Percentiles rank a stretch among this genome's conserved stretches.
Conservation (phyloP, 805 yeast genomes). For the Yamadazyma akitaensis region DNA sequence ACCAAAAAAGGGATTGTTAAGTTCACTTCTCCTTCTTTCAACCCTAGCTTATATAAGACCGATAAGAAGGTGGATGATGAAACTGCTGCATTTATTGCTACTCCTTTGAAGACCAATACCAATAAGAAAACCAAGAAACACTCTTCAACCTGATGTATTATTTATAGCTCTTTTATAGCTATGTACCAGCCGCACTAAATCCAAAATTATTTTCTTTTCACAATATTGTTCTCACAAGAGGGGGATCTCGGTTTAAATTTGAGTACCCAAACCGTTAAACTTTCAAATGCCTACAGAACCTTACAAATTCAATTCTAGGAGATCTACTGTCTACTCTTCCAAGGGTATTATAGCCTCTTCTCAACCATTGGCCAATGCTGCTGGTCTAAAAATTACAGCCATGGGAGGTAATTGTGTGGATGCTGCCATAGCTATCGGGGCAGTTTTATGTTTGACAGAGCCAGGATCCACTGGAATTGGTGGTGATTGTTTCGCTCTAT, state of each 20-base stretch:
- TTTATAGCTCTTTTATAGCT: background rate
- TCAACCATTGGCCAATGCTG: constrained; percentile 75
- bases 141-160: background rate
- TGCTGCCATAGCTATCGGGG: constrained; percentile 59
- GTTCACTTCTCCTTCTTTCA: constrained; percentile 55
- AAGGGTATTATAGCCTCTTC: constrained; percentile 73
- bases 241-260: background rate
- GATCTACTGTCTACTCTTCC: constrained; percentile 72
- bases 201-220: too few relatives aligned
- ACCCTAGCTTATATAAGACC: constrained; percentile 46
- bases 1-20: constrained; percentile 70
- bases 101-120: constrained; percentile 48
- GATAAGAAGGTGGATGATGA: constrained; percentile 54
- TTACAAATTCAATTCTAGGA: constrained; percentile 48
- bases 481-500: constrained; percentile 66
- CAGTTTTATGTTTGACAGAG: constrained; percentile 53
- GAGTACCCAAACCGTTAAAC: background rate
- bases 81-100: constrained; percentile 42
- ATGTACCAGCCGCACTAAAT: background rate
- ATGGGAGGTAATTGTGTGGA: constrained; percentile 74
- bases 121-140: constrained; percentile 8
- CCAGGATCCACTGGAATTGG: constrained; percentile 65
- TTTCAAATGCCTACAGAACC: constrained; percentile 17
- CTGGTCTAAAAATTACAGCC: constrained; percentile 62
- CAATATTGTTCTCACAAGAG: too few relatives aligned